These are phyloP conservation scores for Sarocladium strictum DNA, from an alignment of 2,329 filamentous ascomycete species.

Conservation along the genomic window DNA sequence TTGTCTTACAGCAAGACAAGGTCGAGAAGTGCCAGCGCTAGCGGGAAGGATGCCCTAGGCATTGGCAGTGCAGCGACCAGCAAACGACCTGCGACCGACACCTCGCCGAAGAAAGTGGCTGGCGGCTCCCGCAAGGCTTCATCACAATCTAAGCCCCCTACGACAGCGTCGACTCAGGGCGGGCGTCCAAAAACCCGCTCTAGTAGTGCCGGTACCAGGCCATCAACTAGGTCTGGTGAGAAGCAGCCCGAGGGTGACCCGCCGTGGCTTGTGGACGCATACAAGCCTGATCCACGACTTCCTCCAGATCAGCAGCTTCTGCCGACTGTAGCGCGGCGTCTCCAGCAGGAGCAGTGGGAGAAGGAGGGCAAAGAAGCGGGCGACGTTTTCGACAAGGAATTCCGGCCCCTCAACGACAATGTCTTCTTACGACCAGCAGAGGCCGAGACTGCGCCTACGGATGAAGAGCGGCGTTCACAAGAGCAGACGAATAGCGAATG, in stretches of 20 bases:
- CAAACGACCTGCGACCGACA: slow-evolving; percentile 43
- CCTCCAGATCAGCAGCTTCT: slow-evolving; percentile 94
- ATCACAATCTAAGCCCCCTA: slow-evolving; percentile 28
- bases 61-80: background rate
- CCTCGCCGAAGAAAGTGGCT: slow-evolving; percentile 44
- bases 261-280: slow-evolving; percentile 91
- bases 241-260: slow-evolving; percentile 87
- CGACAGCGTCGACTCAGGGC: slow-evolving; percentile 29
- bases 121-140: slow-evolving; percentile 38
- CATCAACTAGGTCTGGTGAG: slow-evolving; percentile 58
- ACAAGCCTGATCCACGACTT: slow-evolving; percentile 89
- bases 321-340: slow-evolving; percentile 82
- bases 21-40: slow-evolving; percentile 63
- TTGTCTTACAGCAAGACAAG: slow-evolving; percentile 57
- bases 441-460: slow-evolving; percentile 16
- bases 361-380: slow-evolving; percentile 83
- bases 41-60: slow-evolving; percentile 27
- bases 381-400: slow-evolving; percentile 79
- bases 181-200: slow-evolving; percentile 59
- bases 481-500: slow-evolving; percentile 40
- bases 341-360: slow-evolving; percentile 95
- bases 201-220: slow-evolving; percentile 47
- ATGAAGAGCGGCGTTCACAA: slow-evolving; percentile 25
- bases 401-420: slow-evolving; percentile 73
- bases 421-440: slow-evolving; percentile 41